Evolutionary conservation across 331 rosid species (phyloP), one percentile per base, ranked within the genome.

Genomic region (Cydonia oblonga): DNA sequence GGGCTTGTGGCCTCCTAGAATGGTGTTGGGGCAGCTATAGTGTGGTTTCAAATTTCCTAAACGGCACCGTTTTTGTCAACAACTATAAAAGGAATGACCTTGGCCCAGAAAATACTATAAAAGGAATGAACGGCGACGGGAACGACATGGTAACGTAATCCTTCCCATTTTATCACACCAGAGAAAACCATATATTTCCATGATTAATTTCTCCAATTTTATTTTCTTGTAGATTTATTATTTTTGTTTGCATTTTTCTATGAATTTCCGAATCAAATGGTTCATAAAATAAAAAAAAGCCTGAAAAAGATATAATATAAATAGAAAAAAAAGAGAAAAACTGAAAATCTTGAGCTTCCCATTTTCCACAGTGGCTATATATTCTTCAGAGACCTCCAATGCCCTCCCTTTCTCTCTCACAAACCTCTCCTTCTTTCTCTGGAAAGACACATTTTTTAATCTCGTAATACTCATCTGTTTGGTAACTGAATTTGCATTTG

Each of bases 401-500:
- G 20, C 76, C 82, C 78, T 76, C 83, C 74, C 76, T 75, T 70
- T 82, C 90, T 13, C 81, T 75, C 76, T 81, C 64, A 72, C 77
- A 72, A 74, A 53, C 77, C 69, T 73, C 76, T 71, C 77, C 69
- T 72, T 82, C 77, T 80, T 71, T 54, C 76, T 74, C 22, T 68
- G 56, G 75, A 76, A 76, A 71, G 20, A 53, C 61, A 56, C 49
- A 71, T 61, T 65, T 49, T 53, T 59, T 72, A 69, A 57, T 76
- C 75, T 83, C 20, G 20, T 16, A 72, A 74, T 74, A 60, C 46
- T 81, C 84, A 87, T 87, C 90, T 81, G 86, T 88, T 87, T 81
- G 82, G 70, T 79, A 85, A 82, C 86, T 84, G 85, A 88, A 89
- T 86, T 89, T 78, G 86, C 93, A 86, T 90, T 90, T 72, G 70